A percentile compares a stretch with the other conserved stretches of the same genome.
Conservation (phyloP, 1,139 yeast genomes). For the Kodamaea sp. region DNA sequence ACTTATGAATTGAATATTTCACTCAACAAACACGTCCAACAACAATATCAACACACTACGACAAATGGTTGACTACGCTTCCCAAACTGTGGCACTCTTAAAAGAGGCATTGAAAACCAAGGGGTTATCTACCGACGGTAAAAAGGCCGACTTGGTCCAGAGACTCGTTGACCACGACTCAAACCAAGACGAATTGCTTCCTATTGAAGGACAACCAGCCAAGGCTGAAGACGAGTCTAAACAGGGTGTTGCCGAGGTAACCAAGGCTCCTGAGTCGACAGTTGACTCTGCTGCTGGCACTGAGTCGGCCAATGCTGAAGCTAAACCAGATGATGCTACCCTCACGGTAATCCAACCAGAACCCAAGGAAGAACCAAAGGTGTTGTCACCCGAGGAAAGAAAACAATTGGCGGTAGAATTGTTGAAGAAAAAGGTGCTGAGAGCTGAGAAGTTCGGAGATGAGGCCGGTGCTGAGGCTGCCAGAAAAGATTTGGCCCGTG, state of each 20-base stretch:
- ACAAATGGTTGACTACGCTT: constrained; percentile 65
- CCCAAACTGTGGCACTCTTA: constrained; percentile 80
- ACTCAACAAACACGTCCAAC: constrained; percentile 5
- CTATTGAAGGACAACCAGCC: constrained; percentile 16
- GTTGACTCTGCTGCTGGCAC: constrained; percentile 15
- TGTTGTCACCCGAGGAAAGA: constrained; percentile 65
- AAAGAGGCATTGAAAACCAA: constrained; percentile 72
- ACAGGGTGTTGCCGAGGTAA: constrained; percentile 17
- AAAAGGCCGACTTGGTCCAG: constrained; percentile 78
- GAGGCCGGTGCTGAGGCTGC: constrained; percentile 52
- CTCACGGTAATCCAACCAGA: constrained; percentile 14
- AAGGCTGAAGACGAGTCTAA: constrained; percentile 7
- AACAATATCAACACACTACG: too few species aligned
- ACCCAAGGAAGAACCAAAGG: constrained; percentile 33
- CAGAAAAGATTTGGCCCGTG: constrained; percentile 64
- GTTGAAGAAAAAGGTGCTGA: constrained; percentile 62
- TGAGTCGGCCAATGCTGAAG: too few species aligned
- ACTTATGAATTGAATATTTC: too few species aligned
- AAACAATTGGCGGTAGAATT: constrained; percentile 69
- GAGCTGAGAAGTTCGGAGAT: constrained; percentile 79
- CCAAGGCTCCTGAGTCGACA: constrained; percentile 5
- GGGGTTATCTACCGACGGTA: constrained; percentile 73
- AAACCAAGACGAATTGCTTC: constrained; percentile 12
- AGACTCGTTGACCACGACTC: constrained; percentile 50
- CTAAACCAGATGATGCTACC: constrained; percentile 12